Conservation (phyloP, 345 rosid species). For the Moricandia moricandioides region DNA sequence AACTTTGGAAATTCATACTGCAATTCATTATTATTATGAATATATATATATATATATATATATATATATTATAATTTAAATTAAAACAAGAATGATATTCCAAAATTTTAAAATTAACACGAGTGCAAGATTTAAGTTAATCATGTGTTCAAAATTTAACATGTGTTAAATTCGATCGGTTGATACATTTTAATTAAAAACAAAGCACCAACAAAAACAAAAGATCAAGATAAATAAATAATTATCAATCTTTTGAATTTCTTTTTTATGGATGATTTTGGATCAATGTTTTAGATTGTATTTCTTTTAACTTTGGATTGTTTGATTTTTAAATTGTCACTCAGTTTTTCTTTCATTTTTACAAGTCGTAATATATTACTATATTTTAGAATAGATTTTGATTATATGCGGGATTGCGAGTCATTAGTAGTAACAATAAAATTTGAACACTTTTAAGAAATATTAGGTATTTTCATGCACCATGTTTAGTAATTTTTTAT, state of each 20-base stretch:
- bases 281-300: not conserved
- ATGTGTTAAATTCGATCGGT: not conserved
- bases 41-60: too few relatives aligned
- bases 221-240: not conserved
- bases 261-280: not conserved
- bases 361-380: not conserved
- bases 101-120: not conserved
- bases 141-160: not conserved
- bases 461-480: too few relatives aligned
- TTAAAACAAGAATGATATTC: not conserved
- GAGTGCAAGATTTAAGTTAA: not conserved
- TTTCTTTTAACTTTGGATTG: not conserved
- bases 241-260: not conserved
- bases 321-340: not conserved
- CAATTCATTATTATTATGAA: not conserved
- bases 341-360: not conserved
- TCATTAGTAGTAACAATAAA: not conserved
- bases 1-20: not conserved
- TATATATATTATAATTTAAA: too few relatives aligned
- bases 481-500: too few relatives aligned
- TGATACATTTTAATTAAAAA: not conserved
- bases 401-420: not conserved
- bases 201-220: not conserved
- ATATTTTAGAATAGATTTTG: not conserved
- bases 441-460: conserved; percentile 7